Percentiles rank a stretch among this genome's conserved stretches.
Conservation (phyloP, 352 stramenopile species). For the Globisporangium nagaii region DNA sequence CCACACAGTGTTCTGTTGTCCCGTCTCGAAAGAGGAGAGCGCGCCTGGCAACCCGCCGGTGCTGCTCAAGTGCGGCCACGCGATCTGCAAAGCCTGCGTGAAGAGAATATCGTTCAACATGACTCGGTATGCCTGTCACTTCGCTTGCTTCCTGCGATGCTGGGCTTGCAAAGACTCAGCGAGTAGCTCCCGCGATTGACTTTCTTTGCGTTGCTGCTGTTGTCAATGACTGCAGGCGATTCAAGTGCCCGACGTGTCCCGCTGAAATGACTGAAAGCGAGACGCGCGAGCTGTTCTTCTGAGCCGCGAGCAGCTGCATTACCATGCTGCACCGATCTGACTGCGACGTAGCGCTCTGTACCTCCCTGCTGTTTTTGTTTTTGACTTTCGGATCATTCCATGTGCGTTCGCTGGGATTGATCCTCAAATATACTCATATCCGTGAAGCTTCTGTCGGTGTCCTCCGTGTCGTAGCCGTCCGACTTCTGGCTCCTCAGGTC, state of each 20-base stretch:
- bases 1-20: constrained; percentile 85
- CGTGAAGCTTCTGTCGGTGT: constrained; percentile 10
- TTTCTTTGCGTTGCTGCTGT: constrained; percentile 3
- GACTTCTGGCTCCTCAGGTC: background rate
- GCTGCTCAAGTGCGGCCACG: constrained; percentile 84
- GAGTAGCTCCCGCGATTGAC: background rate
- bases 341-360: too few species aligned
- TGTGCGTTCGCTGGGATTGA: constrained; percentile 2
- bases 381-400: background rate
- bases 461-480: constrained; percentile 5
- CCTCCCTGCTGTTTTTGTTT: constrained; percentile 1
- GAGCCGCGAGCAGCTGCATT: constrained; percentile 3
- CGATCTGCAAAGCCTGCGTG: constrained; percentile 79
- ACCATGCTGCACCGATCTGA: too few species aligned
- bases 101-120: constrained; percentile 79
- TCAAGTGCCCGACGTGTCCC: constrained; percentile 87
- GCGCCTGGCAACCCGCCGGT: constrained; percentile 79
- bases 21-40: constrained; percentile 84
- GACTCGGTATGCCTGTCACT: constrained; percentile 35
- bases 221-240: constrained; percentile 32
- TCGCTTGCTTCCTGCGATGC: too few species aligned
- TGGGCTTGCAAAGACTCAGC: background rate
- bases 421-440: constrained; percentile 14
- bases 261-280: constrained; percentile 75
- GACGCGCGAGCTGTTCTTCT: constrained; percentile 74